Conservation (phyloP, 352 stramenopile species). For the Pythium aquatile region DNA sequence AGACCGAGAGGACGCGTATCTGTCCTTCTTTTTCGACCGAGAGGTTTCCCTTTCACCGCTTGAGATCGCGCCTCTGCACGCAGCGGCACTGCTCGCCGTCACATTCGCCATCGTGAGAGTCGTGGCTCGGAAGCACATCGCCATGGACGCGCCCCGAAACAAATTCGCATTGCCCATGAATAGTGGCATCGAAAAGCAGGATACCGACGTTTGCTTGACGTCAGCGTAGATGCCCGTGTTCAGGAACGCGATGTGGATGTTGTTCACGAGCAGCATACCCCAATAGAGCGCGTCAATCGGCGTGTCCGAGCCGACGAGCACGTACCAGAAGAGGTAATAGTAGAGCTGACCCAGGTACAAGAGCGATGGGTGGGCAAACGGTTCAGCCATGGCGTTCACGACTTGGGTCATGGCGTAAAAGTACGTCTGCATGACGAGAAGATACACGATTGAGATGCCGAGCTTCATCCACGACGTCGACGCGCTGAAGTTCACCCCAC, state of each 20-base stretch:
- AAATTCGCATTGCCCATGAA: conserved; percentile 27
- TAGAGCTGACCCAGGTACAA: conserved; percentile 86
- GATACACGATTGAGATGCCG: conserved; percentile 67
- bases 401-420: conserved; percentile 83
- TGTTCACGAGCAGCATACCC: conserved; percentile 82
- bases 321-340: conserved; percentile 89
- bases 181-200: conserved; percentile 44
- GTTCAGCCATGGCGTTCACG: conserved; percentile 80
- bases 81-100: conserved; percentile 14
- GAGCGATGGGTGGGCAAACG: conserved; percentile 76
- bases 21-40: not conserved
- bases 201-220: conserved; percentile 62
- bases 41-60: not conserved
- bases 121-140: conserved; percentile 59
- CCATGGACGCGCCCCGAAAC: conserved; percentile 44
- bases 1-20: not conserved
- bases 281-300: conserved; percentile 82
- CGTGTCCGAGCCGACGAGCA: conserved; percentile 75
- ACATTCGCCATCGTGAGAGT: conserved; percentile 24
- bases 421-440: conserved; percentile 82
- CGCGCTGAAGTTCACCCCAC: conserved; percentile 20
- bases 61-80: not conserved
- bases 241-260: conserved; percentile 83
- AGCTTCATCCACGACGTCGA: conserved; percentile 74
- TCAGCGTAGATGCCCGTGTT: conserved; percentile 87